phyloP scores from a whole-genome alignment of 2,329 filamentous ascomycete species.

The Ophiosphaerella korrae region DNA sequence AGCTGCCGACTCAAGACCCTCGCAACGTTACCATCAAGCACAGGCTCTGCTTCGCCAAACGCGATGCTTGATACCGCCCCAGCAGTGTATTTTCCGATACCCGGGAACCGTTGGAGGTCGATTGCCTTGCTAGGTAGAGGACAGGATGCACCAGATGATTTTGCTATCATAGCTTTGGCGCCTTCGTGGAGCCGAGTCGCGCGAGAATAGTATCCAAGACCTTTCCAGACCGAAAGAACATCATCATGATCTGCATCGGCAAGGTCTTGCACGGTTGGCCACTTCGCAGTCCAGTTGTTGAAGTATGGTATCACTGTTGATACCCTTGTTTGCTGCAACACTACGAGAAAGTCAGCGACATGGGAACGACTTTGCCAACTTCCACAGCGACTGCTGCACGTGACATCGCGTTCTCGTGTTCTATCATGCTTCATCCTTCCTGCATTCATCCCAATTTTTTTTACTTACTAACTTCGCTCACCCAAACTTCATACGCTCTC shows the following conservation, averaged over 20 bases:
- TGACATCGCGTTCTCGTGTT: neutral
- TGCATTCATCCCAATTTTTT: too few relatives aligned
- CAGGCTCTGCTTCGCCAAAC: constrained; percentile 63
- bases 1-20: constrained; percentile 66
- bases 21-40: constrained; percentile 69
- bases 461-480: constrained; percentile 63
- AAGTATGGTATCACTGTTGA: constrained; percentile 67
- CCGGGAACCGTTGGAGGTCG: constrained; percentile 59
- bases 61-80: constrained; percentile 68
- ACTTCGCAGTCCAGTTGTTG: constrained; percentile 65
- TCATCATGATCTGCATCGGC: constrained; percentile 61
- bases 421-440: neutral
- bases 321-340: constrained; percentile 70
- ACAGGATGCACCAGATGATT: constrained; percentile 46
- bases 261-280: constrained; percentile 64
- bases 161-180: constrained; percentile 56
- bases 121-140: constrained; percentile 56
- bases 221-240: constrained; percentile 64
- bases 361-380: neutral
- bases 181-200: constrained; percentile 65
- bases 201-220: constrained; percentile 69
- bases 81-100: constrained; percentile 67
- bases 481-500: constrained; percentile 69
- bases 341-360: constrained; percentile 17
- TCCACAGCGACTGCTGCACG: neutral